Conservation (phyloP, 345 rosid species). For the Eucalyptus lansdowneana region DNA sequence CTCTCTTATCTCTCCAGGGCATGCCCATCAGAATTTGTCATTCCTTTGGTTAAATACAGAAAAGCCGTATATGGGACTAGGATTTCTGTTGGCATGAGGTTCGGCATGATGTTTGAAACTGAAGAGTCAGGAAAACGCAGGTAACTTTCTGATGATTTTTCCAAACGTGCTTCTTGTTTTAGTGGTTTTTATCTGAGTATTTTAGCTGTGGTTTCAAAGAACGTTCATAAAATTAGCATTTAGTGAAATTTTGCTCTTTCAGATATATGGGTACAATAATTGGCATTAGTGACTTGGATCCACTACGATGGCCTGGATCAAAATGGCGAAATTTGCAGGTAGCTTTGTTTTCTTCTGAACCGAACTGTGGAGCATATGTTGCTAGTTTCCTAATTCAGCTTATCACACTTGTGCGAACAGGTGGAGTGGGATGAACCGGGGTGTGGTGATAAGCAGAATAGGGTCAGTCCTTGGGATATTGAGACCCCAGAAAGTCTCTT, state of each 20-base stretch:
- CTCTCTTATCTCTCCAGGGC: conserved; percentile 32
- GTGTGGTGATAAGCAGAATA: conserved; percentile 74
- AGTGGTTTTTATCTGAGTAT: background rate
- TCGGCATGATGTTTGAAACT: conserved; percentile 99
- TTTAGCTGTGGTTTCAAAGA: background rate
- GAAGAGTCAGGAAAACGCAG: conserved; percentile 94
- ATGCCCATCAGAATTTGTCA: conserved; percentile 93
- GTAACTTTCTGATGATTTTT: conserved; percentile 12
- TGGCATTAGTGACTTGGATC: conserved; percentile 79
- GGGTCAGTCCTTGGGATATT: conserved; percentile 96
- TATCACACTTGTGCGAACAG: conserved; percentile 7
- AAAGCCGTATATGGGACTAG: conserved; percentile 84
- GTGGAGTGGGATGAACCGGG: conserved; percentile 99
- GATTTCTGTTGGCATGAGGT: conserved; percentile 91
- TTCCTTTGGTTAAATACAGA: conserved; percentile 67
- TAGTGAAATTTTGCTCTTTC: background rate
- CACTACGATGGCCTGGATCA: conserved; percentile 94
- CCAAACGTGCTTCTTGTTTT: background rate
- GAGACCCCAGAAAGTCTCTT: conserved; percentile 99
- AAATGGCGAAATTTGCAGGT: conserved; percentile 99
- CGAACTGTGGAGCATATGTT: background rate
- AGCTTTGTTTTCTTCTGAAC: background rate
- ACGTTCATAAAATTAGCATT: background rate
- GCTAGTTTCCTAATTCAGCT: background rate
- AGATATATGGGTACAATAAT: conserved; percentile 98